Base-by-base conservation (phyloP, 164 flowering plant species). In the Dillenia suffruticosa region DNA sequence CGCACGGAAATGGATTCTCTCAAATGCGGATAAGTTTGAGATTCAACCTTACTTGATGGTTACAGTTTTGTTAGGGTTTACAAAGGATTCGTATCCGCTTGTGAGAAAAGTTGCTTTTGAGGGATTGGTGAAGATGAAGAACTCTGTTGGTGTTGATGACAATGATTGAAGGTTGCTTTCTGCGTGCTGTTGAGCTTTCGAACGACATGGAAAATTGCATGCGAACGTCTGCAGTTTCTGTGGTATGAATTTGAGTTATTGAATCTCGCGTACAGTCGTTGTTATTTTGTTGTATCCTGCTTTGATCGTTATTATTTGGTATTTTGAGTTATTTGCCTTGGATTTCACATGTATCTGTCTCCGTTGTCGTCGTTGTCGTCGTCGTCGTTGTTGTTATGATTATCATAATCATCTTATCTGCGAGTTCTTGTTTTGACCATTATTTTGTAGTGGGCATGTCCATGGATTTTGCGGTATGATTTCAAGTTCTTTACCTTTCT, bases 81-180 rank as follows among this genome's bases (percentile, higher is more conserved):
- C 82, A 8, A 79, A 76, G 77, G 97, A 94, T 60, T 87, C 94
- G 8, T 89, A 78, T 72, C 96, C 98, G 6, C 54, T 62, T 14
- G 82, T 91, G 65, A 76, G 92, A 74, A 69, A 64, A 64, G 76
- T 72, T 51, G 88, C 98, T 17, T 63, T 90, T 68, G 84, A 80
- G 52, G 95, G 90, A 10, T 70, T 93, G 70, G 70, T 70, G 1
- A 15, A 65, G 46, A 46, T 86, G 56, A 63, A 80, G 44, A 61
- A 70, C 15, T 51, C 52, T 24, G 66, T 52, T 45, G 79, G 44
- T 12, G 51, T 71, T 46, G 78, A 81, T 10, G 51, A 70, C 44
- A 77, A 81, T 82, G 61, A 59, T 79, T 16, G 68, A 74, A 57
- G 80, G 81, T n/a, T 85, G 93, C 68, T 90, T 78, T 72, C 66